These are phyloP conservation scores for Tritrichomonas foetus DNA, from an alignment of 208 protist species.

Conservation along the genomic window DNA sequence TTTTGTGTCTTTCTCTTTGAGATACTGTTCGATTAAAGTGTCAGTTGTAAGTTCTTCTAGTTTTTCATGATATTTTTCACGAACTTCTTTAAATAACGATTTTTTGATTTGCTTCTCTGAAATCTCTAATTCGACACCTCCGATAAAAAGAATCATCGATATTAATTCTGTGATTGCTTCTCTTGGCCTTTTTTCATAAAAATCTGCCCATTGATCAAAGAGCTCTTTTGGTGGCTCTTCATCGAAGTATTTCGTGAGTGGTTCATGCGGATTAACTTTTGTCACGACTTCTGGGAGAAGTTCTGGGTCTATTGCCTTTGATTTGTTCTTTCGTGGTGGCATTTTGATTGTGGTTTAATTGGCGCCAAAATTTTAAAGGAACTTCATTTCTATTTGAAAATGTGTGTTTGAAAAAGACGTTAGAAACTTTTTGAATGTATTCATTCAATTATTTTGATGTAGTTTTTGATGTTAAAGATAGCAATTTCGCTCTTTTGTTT, in stretches of 20 bases:
- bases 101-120: neutral
- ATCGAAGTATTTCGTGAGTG: neutral
- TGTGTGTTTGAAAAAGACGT: no score
- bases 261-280: neutral
- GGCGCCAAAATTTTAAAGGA: no score
- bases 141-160: neutral
- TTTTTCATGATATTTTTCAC: neutral
- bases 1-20: neutral
- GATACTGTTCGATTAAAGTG: neutral
- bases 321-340: no score
- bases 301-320: neutral
- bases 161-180: neutral
- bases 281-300: neutral
- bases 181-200: conserved; percentile 3
- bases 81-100: neutral
- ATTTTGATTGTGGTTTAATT: no score
- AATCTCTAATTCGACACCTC: neutral
- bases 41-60: neutral
- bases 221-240: neutral
- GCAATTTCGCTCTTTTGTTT: no score
- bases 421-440: no score
- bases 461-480: no score
- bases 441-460: no score
- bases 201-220: conserved; percentile 17
- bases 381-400: no score